Percentiles rank a stretch among this genome's conserved stretches.
phyloP scores from a whole-genome alignment of 2,329 filamentous ascomycete species.

The Cladosporium austrohemisphaericum region DNA sequence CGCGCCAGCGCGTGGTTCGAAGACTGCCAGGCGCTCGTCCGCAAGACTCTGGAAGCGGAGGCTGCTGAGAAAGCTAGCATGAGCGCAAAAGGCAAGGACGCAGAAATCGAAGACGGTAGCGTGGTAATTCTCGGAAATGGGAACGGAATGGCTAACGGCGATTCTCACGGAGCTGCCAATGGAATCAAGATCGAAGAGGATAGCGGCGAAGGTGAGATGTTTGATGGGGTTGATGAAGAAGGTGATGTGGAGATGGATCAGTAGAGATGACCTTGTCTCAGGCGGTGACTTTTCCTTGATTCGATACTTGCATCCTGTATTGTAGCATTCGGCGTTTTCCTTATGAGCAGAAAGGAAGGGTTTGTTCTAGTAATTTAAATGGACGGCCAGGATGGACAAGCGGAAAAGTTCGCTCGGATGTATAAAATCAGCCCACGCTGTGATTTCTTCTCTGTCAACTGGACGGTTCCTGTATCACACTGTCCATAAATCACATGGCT shows the following conservation, averaged over 20 bases:
- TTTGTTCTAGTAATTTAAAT: conserved; percentile 2
- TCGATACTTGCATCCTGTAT: conserved; percentile 4
- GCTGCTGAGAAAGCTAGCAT: conserved; percentile 29
- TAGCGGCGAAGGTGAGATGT: conserved; percentile 16
- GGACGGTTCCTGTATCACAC: no score
- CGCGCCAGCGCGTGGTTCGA: conserved; percentile 67
- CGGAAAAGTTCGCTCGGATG: neutral
- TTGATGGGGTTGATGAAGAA: conserved; percentile 16
- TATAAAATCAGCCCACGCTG: conserved; percentile 8
- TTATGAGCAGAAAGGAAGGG: neutral
- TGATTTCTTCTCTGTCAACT: no score
- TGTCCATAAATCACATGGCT: no score
- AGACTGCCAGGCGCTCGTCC: conserved; percentile 38
- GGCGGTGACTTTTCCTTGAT: neutral
- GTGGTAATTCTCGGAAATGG: conserved; percentile 12
- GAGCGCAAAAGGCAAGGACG: conserved; percentile 19
- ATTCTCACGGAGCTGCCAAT: conserved; percentile 10
- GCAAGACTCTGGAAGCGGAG: conserved; percentile 36
- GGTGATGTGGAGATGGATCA: conserved; percentile 23
- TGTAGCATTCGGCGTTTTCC: conserved; percentile 13
- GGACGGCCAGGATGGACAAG: no score
- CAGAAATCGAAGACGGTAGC: conserved; percentile 14
- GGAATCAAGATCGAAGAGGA: conserved; percentile 14
- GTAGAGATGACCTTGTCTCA: neutral
- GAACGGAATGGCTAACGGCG: conserved; percentile 15